phyloP scores from a whole-genome alignment of 306 rosid genomes.

The Cercis canadensis region DNA sequence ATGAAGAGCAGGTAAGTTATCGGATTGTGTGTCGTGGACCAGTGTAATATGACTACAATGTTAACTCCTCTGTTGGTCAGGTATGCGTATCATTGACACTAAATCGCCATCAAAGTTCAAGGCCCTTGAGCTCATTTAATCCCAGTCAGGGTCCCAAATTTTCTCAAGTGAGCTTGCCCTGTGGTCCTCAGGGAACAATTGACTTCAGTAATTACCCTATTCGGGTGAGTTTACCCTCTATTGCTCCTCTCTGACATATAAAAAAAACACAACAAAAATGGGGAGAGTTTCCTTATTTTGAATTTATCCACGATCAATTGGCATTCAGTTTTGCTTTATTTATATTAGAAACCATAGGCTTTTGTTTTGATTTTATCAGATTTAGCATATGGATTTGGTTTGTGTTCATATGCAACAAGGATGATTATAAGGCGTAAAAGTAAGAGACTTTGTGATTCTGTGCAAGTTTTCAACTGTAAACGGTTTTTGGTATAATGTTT shows the following conservation, averaged over 20 bases:
- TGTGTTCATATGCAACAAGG: not conserved
- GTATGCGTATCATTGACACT: conserved; percentile 73
- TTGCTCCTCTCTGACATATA: not conserved
- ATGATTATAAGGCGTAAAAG: conserved; percentile 18
- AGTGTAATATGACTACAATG: conserved; percentile 26
- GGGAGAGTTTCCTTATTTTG: not conserved
- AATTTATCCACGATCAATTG: conserved; percentile 2
- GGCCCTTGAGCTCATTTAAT: conserved; percentile 47
- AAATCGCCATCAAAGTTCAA: conserved; percentile 68
- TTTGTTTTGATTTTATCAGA: conserved; percentile 5
- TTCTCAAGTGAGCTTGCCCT: conserved; percentile 91
- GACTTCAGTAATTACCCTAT: conserved; percentile 90
- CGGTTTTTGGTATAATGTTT: too few relatives aligned
- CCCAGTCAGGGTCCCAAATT: conserved; percentile 65
- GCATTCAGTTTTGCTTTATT: conserved; percentile 24
- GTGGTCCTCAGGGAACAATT: conserved; percentile 84
- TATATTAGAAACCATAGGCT: conserved; percentile 34
- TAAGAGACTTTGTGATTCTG: too few relatives aligned
- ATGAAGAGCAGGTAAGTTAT: conserved; percentile 79
- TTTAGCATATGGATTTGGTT: conserved; percentile 16
- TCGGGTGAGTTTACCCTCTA: conserved; percentile 66
- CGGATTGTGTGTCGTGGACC: conserved; percentile 6
- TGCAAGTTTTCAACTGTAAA: too few relatives aligned
- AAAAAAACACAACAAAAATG: too few relatives aligned
- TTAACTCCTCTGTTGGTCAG: conserved; percentile 49